These are phyloP conservation scores for Cryptococcus sp. DNA, from an alignment of 1,284 basidiomycete species.

Conservation along the genomic window DNA sequence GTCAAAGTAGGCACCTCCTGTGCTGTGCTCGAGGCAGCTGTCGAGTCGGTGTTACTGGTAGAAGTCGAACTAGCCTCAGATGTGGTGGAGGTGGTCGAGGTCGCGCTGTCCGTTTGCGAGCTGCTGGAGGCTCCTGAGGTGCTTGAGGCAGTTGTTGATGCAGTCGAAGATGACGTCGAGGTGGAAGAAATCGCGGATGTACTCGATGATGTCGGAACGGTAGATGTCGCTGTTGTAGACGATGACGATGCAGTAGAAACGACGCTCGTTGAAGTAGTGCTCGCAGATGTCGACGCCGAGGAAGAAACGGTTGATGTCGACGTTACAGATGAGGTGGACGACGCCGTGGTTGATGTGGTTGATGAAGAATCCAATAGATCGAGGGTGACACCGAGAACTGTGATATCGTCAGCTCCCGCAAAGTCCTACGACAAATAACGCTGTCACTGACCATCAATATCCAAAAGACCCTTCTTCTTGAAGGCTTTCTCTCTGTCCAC, in stretches of 20 bases:
- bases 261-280: neutral
- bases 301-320: neutral
- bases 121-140: neutral
- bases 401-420: neutral
- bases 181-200: neutral
- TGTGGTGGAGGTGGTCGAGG: neutral
- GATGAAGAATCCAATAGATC: neutral
- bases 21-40: neutral
- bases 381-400: neutral
- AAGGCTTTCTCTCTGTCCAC: neutral
- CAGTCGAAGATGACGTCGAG: constrained; percentile 1
- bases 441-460: constrained; percentile 12
- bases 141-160: neutral
- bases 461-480: neutral
- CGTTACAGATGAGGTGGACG: neutral
- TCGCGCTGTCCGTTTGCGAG: no score
- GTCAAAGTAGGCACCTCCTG: neutral
- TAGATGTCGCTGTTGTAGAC: neutral
- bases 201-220: neutral
- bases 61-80: neutral
- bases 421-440: neutral
- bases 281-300: neutral
- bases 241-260: neutral
- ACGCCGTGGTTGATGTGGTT: constrained; percentile 3
- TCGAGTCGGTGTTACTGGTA: no score